Evolutionary conservation across 768 basidiomycete species (phyloP), one percentile per base, ranked within the genome.

Genomic region (Fibroporia radiculosa): DNA sequence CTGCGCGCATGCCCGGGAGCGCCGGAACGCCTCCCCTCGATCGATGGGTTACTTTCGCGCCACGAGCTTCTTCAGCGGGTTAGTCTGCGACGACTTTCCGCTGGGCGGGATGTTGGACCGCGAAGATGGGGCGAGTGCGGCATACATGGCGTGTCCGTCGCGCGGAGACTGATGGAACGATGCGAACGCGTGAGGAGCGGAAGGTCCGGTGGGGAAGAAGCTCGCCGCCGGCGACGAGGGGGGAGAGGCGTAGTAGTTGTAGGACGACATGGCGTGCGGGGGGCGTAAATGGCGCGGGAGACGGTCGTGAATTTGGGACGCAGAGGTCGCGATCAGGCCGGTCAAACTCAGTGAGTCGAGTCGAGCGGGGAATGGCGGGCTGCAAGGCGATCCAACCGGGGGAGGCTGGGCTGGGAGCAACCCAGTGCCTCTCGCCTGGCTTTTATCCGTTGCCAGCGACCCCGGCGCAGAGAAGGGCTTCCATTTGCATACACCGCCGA

Each of bases 201-300:
- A 50, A 45, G 64, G 61, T 3, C 55, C 60, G 11, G 45, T 57
- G 13, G 65, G 64, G 62, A 66, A 66, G 58, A 66, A 64, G 48
- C 59, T 51, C 14, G 32, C 14, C 3, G 52, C 14, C 19, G 51
- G 53, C 36, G 63, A 55, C n/a, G 56, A 49, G 4, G 63, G 56
- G 4, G 51, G 48, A 24, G 55, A 50, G 41, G 53, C 46, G 52
- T 51, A 50, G n/a, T 42, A 27, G 35, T 35, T 35, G 52, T 62
- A 59, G 40, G 61, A 62, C 11, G 62, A 54, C 63, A 64, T 64
- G 36, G 39, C 43, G 29, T 34, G 48, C 19, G 32, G 27, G 18
- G 46, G 34, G 29, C 42, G 27, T 36, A 7, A 34, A 26, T 13
- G 11, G 49, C 18, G 40, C 31, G 33, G 22, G 34, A 29, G 20